phyloP scores from a whole-genome alignment of 257 asterid species.

The Fraxinus cuspidata region DNA sequence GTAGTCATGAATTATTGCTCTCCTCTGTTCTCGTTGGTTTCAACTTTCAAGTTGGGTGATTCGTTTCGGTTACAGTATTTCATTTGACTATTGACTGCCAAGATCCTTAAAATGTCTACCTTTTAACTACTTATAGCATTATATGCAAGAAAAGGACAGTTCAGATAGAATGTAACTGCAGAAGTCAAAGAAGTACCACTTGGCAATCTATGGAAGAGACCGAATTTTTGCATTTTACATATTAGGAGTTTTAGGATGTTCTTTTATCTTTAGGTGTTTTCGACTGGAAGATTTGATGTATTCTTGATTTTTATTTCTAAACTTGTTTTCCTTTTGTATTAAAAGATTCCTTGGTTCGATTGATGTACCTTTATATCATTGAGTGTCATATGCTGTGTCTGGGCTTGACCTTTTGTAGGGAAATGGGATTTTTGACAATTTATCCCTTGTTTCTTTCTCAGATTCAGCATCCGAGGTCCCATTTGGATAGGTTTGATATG shows the following conservation, averaged over 20 bases:
- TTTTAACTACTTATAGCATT: not conserved
- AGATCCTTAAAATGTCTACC: not conserved
- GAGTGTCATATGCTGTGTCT: not conserved
- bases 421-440: constrained; percentile 5
- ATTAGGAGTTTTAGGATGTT: not conserved
- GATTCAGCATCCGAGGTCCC: constrained; percentile 98
- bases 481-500: constrained; percentile 88
- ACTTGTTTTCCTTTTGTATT: not conserved
- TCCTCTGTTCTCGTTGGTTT: not conserved
- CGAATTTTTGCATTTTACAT: not conserved
- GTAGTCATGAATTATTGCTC: not conserved
- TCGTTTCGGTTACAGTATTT: not conserved
- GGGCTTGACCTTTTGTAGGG: not conserved
- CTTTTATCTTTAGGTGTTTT: not conserved
- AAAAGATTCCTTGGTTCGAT: not conserved
- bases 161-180: not conserved
- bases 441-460: constrained; percentile 39
- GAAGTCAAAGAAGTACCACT: not conserved
- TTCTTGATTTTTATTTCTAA: not conserved
- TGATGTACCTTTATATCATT: not conserved
- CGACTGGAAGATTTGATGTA: not conserved
- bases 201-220: not conserved
- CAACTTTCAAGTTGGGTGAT: not conserved
- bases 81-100: not conserved
- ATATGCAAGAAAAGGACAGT: not conserved